These are phyloP conservation scores for Amesomyces nigricolor DNA, from an alignment of 2,329 filamentous ascomycete species.

Conservation along the genomic window DNA sequence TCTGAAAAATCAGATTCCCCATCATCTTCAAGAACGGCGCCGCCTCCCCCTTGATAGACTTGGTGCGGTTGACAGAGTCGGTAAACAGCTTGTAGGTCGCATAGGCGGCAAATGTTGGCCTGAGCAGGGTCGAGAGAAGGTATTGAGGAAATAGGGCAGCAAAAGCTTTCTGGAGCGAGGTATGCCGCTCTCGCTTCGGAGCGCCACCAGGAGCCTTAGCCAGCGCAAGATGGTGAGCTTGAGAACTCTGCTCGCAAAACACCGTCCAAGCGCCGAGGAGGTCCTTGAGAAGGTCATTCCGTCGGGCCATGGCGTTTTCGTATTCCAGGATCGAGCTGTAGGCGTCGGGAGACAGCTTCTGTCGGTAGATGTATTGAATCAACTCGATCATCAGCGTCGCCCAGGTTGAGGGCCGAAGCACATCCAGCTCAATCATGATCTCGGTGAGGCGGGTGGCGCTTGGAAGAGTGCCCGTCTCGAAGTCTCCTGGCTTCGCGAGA, in stretches of 20 bases:
- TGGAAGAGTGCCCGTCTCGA: slow-evolving; percentile 31
- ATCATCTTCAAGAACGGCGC: slow-evolving; percentile 27
- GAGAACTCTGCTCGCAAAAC: slow-evolving; percentile 31
- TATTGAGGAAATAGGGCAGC: slow-evolving; percentile 34
- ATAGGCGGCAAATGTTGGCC: slow-evolving; percentile 33
- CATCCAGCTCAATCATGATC: slow-evolving; percentile 32
- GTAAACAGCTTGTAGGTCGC: slow-evolving; percentile 36
- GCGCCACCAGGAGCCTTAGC: not conserved
- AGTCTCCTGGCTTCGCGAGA: slow-evolving; percentile 31
- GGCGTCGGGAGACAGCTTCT: slow-evolving; percentile 25
- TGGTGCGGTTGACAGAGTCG: slow-evolving; percentile 28
- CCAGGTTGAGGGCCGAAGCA: slow-evolving; percentile 34
- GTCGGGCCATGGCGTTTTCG: slow-evolving; percentile 29
- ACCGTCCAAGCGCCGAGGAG: slow-evolving; percentile 39
- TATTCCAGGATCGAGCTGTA: slow-evolving; percentile 27
- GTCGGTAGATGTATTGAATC: slow-evolving; percentile 30
- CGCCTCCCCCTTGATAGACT: slow-evolving; percentile 20
- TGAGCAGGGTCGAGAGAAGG: slow-evolving; percentile 22
- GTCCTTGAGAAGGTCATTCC: slow-evolving; percentile 34
- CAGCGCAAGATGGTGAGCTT: not conserved
- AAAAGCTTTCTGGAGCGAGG: slow-evolving; percentile 30
- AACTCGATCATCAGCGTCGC: slow-evolving; percentile 31
- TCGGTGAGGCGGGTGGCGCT: slow-evolving; percentile 36
- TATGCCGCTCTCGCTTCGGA: slow-evolving; percentile 5
- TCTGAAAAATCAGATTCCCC: slow-evolving; percentile 17